A percentile compares a stretch with the other conserved stretches of the same genome.
Conservation (phyloP, 768 basidiomycete species). For the Tulasnella sp. region DNA sequence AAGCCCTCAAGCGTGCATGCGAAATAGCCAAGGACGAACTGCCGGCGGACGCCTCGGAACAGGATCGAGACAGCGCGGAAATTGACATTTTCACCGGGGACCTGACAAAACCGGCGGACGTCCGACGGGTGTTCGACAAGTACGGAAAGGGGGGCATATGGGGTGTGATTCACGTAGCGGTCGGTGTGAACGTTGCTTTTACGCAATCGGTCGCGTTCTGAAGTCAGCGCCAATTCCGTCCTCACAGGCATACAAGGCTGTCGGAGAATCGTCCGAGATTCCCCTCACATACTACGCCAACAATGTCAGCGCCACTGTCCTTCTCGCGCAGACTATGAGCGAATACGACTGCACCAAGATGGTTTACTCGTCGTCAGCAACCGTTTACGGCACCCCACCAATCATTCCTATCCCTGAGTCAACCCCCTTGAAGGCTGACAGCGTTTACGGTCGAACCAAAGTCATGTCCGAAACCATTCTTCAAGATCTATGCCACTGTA, state of each 20-base stretch:
- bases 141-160: slow-evolving; percentile 91
- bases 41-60: slow-evolving; percentile 62
- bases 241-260: slow-evolving; percentile 89
- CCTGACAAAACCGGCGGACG: slow-evolving; percentile 69
- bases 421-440: slow-evolving; percentile 83
- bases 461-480: slow-evolving; percentile 90
- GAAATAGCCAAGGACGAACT: slow-evolving; percentile 79
- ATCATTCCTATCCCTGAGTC: slow-evolving; percentile 92
- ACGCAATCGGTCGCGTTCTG: slow-evolving; percentile 18
- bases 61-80: slow-evolving; percentile 70
- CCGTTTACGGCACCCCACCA: slow-evolving; percentile 95
- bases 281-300: slow-evolving; percentile 92
- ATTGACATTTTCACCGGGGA: slow-evolving; percentile 75
- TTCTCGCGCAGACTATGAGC: slow-evolving; percentile 82
- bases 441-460: slow-evolving; percentile 96
- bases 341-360: slow-evolving; percentile 82
- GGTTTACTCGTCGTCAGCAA: slow-evolving; percentile 98
- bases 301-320: slow-evolving; percentile 89
- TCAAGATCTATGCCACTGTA: slow-evolving; percentile 82
- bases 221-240: neutral
- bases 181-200: slow-evolving; percentile 50
- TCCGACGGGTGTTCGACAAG: slow-evolving; percentile 77
- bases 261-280: slow-evolving; percentile 93
- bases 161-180: slow-evolving; percentile 96
- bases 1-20: slow-evolving; percentile 72